A percentile compares a stretch with the other conserved stretches of the same genome.
phyloP scores from a whole-genome alignment of 2,329 filamentous ascomycete species.

The Pseudogymnoascus pannorum region DNA sequence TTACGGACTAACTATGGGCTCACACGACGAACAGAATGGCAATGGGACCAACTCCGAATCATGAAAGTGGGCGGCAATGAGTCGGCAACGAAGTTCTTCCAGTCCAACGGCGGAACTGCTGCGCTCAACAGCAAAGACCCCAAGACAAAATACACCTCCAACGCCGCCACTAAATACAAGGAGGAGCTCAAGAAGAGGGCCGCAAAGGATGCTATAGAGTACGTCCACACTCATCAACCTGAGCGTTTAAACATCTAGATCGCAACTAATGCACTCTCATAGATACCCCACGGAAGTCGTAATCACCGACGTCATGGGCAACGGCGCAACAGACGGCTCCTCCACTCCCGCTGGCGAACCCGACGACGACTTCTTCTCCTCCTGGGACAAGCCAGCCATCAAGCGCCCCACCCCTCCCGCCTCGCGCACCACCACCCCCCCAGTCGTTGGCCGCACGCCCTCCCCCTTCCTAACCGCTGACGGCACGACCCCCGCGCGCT shows the following conservation, averaged over 20 bases:
- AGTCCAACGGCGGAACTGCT: conserved; percentile 88
- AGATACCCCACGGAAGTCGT: conserved; percentile 82
- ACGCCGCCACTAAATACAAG: conserved; percentile 94
- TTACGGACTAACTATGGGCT: conserved; percentile 14
- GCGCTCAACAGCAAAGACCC: conserved; percentile 93
- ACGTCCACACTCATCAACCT: conserved; percentile 38
- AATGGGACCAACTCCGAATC: conserved; percentile 94
- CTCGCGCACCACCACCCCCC: conserved; percentile 81
- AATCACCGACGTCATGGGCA: conserved; percentile 63
- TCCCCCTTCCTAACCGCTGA: conserved; percentile 83
- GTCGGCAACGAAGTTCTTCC: conserved; percentile 96
- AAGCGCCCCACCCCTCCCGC: conserved; percentile 92
- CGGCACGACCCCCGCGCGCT: conserved; percentile 65
- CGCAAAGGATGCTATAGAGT: conserved; percentile 78
- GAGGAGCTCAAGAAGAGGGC: conserved; percentile 86
- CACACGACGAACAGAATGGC: conserved; percentile 61
- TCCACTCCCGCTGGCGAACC: conserved; percentile 74
- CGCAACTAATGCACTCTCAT: conserved; percentile 20
- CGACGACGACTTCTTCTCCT: conserved; percentile 95
- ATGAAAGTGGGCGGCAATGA: conserved; percentile 99
- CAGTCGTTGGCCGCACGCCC: conserved; percentile 68
- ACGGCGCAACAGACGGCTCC: conserved; percentile 53
- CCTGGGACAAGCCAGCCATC: conserved; percentile 96
- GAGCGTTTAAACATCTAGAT: not conserved
- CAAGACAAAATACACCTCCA: conserved; percentile 94